Evolutionary conservation across 2,329 filamentous ascomycete species (phyloP), one percentile per base, ranked within the genome.

Genomic region (Fusarium brachygibbosum): DNA sequence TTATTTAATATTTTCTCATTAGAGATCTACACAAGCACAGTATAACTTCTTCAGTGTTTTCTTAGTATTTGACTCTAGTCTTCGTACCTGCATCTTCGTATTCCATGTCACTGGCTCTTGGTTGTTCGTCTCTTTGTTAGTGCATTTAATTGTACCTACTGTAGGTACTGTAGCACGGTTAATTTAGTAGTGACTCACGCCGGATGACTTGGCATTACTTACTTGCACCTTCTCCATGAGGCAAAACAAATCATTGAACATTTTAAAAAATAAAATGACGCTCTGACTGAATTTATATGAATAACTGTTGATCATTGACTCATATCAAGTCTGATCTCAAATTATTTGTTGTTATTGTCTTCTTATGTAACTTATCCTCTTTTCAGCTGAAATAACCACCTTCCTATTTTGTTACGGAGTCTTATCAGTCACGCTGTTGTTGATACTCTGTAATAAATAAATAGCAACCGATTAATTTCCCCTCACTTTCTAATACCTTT

Each of bases 111-210:
- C 58, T 57, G 29, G 10, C 42, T 58, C 21, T 14, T 11, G 31
- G 6, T 13, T 38, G 44, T 25, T 54, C 35, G 21, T 13, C 19
- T 58, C 38, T 29, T 35, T 42, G 14, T 42, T 63, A 58, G 50
- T 35, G 49, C 31, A 44, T n/a, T 14, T 41, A 38, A 51, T 44
- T 48, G 23, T 41, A n/a, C n/a, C n/a, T n/a, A n/a, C n/a, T n/a
- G n/a, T n/a, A n/a, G n/a, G n/a, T n/a, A 17, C 38, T 13, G n/a
- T 48, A 35, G 48, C 35, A 65, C 41, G 28, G 29, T 19, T 17
- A 41, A 17, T 11, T 25, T 25, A 25, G 23, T 25, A 38, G 69
- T 74, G 72, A 74, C 72, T 74, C 72, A 74, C 54, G 45, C 72
- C 72, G 72, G 34, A 59, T 71, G 70, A 73, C 70, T 69, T 49